Base-by-base conservation (phyloP, 106 monocot species). In the Agapanthus africanus region DNA sequence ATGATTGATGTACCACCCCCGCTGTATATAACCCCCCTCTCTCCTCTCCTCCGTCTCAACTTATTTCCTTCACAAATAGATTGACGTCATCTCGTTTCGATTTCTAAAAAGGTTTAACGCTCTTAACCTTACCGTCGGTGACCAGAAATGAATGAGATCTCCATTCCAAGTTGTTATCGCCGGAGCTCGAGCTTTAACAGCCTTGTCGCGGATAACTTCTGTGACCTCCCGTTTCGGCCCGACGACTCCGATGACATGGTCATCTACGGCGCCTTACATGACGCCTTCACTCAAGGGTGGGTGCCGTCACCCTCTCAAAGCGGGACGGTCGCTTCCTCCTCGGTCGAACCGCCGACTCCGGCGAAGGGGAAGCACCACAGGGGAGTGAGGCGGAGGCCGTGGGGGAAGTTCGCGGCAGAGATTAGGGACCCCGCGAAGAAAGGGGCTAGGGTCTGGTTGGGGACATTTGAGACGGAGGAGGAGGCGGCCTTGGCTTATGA, bases 211-310 rank as follows among this genome's bases (percentile, higher is more conserved):
- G 83, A 88, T 13, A 41, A 77, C 65, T 95, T 85, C 87, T 68
- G 70, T 25, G 88, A 88, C 18, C 79, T 88, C 41, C 95, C 95
- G 26, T 86, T 95, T 73, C 83, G 80, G 38, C 13, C 70, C 31
- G 82, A 91, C 74, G 95, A 95, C 72, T 78, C 91, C 25, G 85
- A 95, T 39, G 91, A 95, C 85, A 95, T 95, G 95, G 72, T 95
- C 47, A 46, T 95, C 54, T 83, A 74, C 78, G 81, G 79, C 32
- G 65, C 79, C 54, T 73, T 91, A 47, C 81, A 81, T 41, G 80
- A 95, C 74, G 94, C 94, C 51, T 83, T 78, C 83, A 47, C 40
- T 41, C 74, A 77, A 34, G 94, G 94, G 6, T 95, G 94, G 94
- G 56, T 62, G 54, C 90, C 94, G 14, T 70, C 66, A 26, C 68